Conservation (phyloP, 495 filamentous ascomycete genomes). For the Hypoxylon rickii region DNA sequence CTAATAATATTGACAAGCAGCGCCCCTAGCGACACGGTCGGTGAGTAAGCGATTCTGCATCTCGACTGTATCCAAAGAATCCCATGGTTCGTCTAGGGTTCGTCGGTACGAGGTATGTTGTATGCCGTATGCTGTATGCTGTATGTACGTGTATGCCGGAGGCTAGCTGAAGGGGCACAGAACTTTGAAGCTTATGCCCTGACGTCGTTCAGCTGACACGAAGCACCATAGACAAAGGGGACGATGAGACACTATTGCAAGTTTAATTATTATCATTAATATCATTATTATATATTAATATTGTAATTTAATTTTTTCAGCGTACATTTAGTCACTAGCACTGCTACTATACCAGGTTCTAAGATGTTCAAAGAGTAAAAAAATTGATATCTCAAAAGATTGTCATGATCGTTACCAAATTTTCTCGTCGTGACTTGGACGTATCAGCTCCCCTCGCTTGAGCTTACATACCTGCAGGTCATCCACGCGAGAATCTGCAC, state of each 20-base stretch:
- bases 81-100: neutral
- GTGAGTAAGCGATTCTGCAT: constrained; percentile 20
- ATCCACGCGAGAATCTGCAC: constrained; percentile 39
- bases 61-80: no score
- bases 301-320: neutral
- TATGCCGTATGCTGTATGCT: neutral
- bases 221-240: constrained; percentile 6
- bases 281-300: constrained; percentile 1
- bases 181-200: constrained; percentile 9
- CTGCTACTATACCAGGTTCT: no score
- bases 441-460: constrained; percentile 16
- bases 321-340: neutral
- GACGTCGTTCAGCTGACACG: constrained; percentile 31
- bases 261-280: constrained; percentile 2
- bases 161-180: constrained; percentile 20
- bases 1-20: constrained; percentile 15
- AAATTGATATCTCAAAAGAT: no score
- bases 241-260: constrained; percentile 9
- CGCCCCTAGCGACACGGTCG: constrained; percentile 20
- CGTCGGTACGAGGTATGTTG: neutral
- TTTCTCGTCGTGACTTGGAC: neutral
- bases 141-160: neutral
- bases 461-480: constrained; percentile 26
- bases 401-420: neutral
- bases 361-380: no score